Evolutionary conservation across 2,329 filamentous ascomycete species (phyloP).

Genomic region (Botrytis pseudocinerea): DNA sequence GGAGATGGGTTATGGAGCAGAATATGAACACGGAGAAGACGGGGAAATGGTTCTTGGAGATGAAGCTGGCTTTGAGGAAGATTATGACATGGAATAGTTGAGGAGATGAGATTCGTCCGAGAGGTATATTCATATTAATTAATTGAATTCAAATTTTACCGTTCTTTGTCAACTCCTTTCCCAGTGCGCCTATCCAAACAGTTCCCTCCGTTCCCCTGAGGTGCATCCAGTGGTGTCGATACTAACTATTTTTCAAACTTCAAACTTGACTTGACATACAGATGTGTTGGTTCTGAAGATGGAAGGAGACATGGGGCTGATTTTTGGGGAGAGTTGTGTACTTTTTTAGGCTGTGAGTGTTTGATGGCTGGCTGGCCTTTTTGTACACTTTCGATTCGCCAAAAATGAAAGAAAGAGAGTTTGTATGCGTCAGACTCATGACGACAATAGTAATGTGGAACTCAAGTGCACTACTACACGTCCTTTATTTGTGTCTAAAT

Average conservation of each 20-base stretch:
- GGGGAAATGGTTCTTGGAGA: constrained; percentile 28
- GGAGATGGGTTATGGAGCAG: constrained; percentile 10
- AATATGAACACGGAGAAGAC: constrained; percentile 13
- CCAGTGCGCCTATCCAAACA: not conserved
- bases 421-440: no score
- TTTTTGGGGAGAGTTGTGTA: no score
- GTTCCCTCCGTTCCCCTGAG: not conserved
- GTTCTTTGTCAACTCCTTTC: constrained; percentile 55
- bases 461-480: no score
- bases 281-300: no score
- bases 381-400: no score
- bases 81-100: constrained; percentile 6
- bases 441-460: no score
- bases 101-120: not conserved
- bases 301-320: no score
- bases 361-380: no score
- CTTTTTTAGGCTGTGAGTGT: no score
- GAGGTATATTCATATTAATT: not conserved
- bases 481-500: no score
- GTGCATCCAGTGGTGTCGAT: not conserved
- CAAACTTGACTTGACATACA: no score
- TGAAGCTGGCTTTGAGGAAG: constrained; percentile 13
- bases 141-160: not conserved
- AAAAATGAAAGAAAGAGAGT: no score
- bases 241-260: not conserved